phyloP scores from a whole-genome alignment of 208 protist species.

The Strigomonas culicis region DNA sequence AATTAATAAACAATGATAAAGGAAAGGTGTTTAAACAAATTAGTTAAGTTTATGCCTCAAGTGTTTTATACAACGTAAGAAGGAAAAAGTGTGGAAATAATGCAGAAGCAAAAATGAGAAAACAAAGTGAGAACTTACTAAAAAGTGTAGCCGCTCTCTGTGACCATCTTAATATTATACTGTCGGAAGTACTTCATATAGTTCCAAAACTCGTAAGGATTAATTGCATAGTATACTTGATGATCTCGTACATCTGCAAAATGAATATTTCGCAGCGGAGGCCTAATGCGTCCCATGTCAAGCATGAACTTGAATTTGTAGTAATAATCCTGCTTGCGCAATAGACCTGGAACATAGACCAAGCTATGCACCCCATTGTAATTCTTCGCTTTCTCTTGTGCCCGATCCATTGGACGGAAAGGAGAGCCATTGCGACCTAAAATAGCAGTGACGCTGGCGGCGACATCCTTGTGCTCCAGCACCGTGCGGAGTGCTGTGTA shows the following conservation, averaged over 20 bases:
- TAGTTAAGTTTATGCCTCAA: too few relatives aligned
- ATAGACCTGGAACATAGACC: conserved; percentile 75
- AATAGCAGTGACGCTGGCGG: conserved; percentile 72
- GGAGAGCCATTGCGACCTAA: conserved; percentile 68
- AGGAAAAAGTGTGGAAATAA: too few relatives aligned
- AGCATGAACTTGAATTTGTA: conserved; percentile 92
- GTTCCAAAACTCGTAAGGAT: conserved; percentile 89
- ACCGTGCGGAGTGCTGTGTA: conserved; percentile 76
- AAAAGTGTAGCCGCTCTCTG: conserved; percentile 48
- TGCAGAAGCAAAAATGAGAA: too few relatives aligned
- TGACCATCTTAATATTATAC: conserved; percentile 83
- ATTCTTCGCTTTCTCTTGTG: conserved; percentile 76
- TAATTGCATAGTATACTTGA: conserved; percentile 88
- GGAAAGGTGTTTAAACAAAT: too few relatives aligned
- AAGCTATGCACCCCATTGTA: conserved; percentile 79
- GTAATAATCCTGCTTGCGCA: conserved; percentile 82
- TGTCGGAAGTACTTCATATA: conserved; percentile 85
- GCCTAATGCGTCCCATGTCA: conserved; percentile 71
- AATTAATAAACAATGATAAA: conserved; percentile 7
- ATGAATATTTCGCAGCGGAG: conserved; percentile 73
- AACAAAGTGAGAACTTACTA: too few relatives aligned
- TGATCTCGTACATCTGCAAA: conserved; percentile 87
- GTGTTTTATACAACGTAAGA: too few relatives aligned
- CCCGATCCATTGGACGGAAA: conserved; percentile 63
- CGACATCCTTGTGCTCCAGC: conserved; percentile 71